A percentile compares a stretch with the other conserved stretches of the same genome.
These are phyloP conservation scores for Fusarium multiceps DNA, from an alignment of 2,329 filamentous ascomycete genomes.

Conservation along the genomic window DNA sequence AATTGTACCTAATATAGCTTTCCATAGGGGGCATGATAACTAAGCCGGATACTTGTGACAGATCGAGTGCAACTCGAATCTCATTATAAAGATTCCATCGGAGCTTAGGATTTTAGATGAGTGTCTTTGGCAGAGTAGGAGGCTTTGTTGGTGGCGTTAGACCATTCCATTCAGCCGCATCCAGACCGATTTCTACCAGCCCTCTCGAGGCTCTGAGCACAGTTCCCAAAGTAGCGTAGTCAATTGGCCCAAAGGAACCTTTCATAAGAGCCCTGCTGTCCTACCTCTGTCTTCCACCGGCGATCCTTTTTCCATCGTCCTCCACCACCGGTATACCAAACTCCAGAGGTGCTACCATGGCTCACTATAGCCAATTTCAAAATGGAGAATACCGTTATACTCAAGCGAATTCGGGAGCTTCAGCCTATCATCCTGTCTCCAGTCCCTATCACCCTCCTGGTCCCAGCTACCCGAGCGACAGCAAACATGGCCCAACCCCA, in stretches of 20 bases:
- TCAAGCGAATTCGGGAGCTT: neutral
- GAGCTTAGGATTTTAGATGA: neutral
- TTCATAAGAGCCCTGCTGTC: neutral
- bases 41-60: too few relatives aligned
- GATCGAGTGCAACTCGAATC: too few relatives aligned
- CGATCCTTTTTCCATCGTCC: accelerated
- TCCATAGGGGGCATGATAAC: too few relatives aligned
- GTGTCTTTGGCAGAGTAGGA: neutral
- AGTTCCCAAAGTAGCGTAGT: neutral
- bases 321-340: accelerated
- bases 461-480: neutral
- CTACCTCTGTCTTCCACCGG: neutral
- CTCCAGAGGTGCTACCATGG: neutral
- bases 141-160: neutral
- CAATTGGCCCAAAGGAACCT: accelerated
- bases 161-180: neutral
- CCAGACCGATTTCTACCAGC: neutral
- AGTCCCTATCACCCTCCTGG: neutral
- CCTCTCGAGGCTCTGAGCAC: accelerated
- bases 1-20: too few relatives aligned
- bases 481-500: accelerated
- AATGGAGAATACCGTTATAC: neutral
- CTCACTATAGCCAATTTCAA: slow-evolving; percentile 1
- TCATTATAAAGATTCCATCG: too few relatives aligned
- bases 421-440: accelerated